phyloP scores from a whole-genome alignment of 306 rosid species.

The Abrus pulchellus region DNA sequence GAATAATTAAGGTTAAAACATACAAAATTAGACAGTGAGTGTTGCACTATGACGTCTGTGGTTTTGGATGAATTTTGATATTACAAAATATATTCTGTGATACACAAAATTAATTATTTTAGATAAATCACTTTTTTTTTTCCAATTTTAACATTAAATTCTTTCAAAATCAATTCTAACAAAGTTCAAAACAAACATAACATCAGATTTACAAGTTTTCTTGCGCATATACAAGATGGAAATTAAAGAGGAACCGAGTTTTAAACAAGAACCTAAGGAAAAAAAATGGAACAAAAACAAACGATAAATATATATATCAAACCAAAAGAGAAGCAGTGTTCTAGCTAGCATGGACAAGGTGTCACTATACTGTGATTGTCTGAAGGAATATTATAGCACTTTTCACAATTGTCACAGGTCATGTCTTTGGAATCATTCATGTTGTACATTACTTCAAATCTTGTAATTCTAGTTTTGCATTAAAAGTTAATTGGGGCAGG shows the following conservation, averaged over 20 bases:
- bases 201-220: neutral
- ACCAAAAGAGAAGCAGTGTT: conserved; percentile 20
- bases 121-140: neutral
- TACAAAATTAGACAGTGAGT: neutral
- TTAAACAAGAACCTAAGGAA: neutral
- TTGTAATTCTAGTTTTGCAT: conserved; percentile 34
- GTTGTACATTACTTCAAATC: neutral
- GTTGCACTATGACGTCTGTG: neutral
- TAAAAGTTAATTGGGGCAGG: conserved; percentile 58
- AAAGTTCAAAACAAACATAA: neutral
- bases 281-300: neutral
- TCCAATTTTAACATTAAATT: no score
- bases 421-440: conserved; percentile 44
- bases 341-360: conserved; percentile 23
- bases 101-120: neutral
- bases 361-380: conserved; percentile 10
- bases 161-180: neutral
- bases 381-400: conserved; percentile 35
- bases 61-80: neutral
- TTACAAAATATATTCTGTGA: neutral
- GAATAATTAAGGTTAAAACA: conserved; percentile 13
- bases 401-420: conserved; percentile 29
- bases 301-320: neutral
- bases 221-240: neutral
- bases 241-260: conserved; percentile 1